Conservation (phyloP, 306 rosid genomes). For the Sechiopsis laciniata region DNA sequence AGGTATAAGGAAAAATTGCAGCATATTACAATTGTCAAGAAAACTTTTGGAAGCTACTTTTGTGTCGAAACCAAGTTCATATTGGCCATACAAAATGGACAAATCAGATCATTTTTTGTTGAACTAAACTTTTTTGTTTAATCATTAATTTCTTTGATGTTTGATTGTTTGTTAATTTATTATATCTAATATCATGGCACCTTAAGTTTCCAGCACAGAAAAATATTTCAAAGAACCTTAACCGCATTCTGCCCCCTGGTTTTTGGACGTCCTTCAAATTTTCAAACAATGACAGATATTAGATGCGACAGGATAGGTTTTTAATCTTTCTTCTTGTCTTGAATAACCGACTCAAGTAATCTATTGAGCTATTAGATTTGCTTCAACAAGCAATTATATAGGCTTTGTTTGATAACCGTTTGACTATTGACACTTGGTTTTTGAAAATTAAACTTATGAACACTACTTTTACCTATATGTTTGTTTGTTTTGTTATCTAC, state of each 20-base stretch:
- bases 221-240: background rate
- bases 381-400: background rate
- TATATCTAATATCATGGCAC: constrained; percentile 4
- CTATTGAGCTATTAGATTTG: constrained; percentile 3
- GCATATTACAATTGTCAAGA: background rate
- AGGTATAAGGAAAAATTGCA: constrained; percentile 35
- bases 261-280: background rate
- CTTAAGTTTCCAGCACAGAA: constrained; percentile 1
- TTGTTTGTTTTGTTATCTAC: background rate
- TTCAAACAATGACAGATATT: constrained; percentile 10
- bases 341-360: background rate
- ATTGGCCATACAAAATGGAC: background rate
- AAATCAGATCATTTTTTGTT: background rate
- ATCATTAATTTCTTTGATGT: background rate
- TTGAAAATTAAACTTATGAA: background rate
- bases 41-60: background rate
- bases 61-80: background rate
- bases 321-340: background rate
- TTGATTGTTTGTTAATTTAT: background rate
- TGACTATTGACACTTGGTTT: background rate
- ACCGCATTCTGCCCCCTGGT: constrained; percentile 2
- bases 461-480: background rate
- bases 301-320: background rate
- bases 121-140: background rate
- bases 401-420: background rate